phyloP scores from a whole-genome alignment of 2,329 filamentous ascomycete species.

The Fulvia fulva region DNA sequence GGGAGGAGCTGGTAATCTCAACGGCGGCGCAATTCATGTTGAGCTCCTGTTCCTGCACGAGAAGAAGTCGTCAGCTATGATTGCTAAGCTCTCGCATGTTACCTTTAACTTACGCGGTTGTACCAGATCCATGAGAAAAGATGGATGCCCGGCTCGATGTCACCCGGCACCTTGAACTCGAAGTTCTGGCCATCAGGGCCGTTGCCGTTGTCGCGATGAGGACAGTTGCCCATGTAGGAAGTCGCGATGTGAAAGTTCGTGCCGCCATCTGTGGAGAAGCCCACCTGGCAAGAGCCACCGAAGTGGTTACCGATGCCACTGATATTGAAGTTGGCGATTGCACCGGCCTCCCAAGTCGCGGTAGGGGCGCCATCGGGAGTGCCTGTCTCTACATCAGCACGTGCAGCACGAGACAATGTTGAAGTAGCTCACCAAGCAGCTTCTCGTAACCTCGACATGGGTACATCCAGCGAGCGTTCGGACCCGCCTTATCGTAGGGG shows the following conservation, averaged over 20 bases:
- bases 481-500: conserved; percentile 46
- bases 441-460: conserved; percentile 44
- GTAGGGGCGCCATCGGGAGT: conserved; percentile 41
- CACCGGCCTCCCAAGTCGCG: conserved; percentile 43
- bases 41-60: conserved; percentile 39
- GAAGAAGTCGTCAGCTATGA: not conserved
- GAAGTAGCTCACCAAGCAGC: conserved; percentile 32
- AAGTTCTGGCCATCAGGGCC: conserved; percentile 42
- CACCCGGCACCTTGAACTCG: conserved; percentile 43
- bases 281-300: conserved; percentile 47
- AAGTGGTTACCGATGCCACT: conserved; percentile 41
- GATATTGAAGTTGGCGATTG: conserved; percentile 41
- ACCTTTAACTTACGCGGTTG: conserved; percentile 33
- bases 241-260: conserved; percentile 44
- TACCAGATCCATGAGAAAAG: conserved; percentile 49
- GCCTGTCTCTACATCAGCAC: conserved; percentile 8
- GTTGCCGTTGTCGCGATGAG: conserved; percentile 37
- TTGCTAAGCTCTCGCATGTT: not conserved
- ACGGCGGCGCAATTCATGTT: conserved; percentile 46
- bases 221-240: conserved; percentile 47
- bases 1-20: conserved; percentile 33
- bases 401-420: not conserved
- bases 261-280: conserved; percentile 41
- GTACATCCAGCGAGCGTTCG: conserved; percentile 28
- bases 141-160: conserved; percentile 40